These are phyloP conservation scores for Plasmodium cynomolgi DNA, from an alignment of 169 alveolate species.

Conservation along the genomic window DNA sequence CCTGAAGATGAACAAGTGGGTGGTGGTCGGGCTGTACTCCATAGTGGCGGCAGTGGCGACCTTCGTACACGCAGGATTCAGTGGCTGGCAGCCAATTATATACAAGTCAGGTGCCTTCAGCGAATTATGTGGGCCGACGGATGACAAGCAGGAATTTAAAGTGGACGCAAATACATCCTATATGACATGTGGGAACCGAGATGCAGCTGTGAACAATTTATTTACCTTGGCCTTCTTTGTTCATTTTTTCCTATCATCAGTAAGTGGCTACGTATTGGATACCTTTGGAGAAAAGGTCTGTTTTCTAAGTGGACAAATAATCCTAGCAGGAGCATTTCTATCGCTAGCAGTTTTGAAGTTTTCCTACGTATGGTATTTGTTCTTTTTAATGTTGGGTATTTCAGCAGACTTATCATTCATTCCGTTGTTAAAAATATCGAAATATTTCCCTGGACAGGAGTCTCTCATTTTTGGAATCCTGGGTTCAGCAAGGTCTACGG, in stretches of 20 bases:
- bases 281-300: constrained; percentile 62
- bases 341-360: background rate
- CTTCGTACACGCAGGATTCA: constrained; percentile 65
- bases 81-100: constrained; percentile 71
- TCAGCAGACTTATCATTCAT: constrained; percentile 70
- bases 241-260: constrained; percentile 58
- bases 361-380: constrained; percentile 61
- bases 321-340: constrained; percentile 32
- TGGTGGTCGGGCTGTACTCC: constrained; percentile 20
- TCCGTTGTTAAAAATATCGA: constrained; percentile 67
- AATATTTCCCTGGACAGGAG: constrained; percentile 45
- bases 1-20: constrained; percentile 29
- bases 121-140: constrained; percentile 28
- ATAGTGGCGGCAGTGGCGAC: constrained; percentile 26
- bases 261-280: constrained; percentile 66
- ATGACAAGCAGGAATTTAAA: constrained; percentile 7
- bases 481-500: constrained; percentile 67
- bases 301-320: constrained; percentile 49
- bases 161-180: constrained; percentile 27
- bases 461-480: constrained; percentile 68
- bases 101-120: constrained; percentile 71
- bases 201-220: constrained; percentile 60
- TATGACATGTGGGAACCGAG: constrained; percentile 63
- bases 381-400: constrained; percentile 55
- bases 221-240: constrained; percentile 63